Base-by-base conservation (phyloP, 176 grass and related monocot genomes). In the Stipa capillata region DNA sequence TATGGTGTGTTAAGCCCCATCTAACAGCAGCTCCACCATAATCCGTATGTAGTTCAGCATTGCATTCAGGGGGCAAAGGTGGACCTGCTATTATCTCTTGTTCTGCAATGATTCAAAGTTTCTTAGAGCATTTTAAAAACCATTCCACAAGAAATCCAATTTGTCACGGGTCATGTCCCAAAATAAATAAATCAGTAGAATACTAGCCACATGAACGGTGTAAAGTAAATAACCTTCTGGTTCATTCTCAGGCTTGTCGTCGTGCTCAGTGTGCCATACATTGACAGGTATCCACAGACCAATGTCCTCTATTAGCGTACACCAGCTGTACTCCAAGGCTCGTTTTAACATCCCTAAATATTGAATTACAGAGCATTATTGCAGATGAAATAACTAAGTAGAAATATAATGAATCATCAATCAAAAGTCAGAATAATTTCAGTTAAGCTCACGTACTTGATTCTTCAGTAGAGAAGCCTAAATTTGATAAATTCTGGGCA, bases 231-330 rank as follows among this genome's bases (percentile, higher is more conserved):
- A 80, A 97, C 93, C 93, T 77, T 97, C 90, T 34, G 65, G 83
- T 40, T 88, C 93, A 72, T 93, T 89, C 23, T 83, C 75, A 68
- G 85, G 87, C 41, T 93, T 93, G 80, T 93, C 90, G 53, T 97
- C 25, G 57, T 93, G 87, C 54, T 89, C 90, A 63, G 74, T 74
- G 67, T 93, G 87, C 51, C 64, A 84, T 49, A 90, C 62, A 74
- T 74, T 79, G 59, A 53, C 8, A 61, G 90, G 88, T 61, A 93
- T 74, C 90, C 85, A 93, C 72, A 97, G 79, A 70, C 87, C 88
- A 82, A 91, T 93, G 23, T 90, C 90, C 36, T 93, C 90, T 72
- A 91, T 39, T 55, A 97, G 51, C 47, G 42, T 72, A 79, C 13
- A 83, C 90, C 85, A 97, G 61, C 91, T 93, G 17, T 79, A 93